Conservation (phyloP, 441 rosid genomes). For the Capsella rubella region DNA sequence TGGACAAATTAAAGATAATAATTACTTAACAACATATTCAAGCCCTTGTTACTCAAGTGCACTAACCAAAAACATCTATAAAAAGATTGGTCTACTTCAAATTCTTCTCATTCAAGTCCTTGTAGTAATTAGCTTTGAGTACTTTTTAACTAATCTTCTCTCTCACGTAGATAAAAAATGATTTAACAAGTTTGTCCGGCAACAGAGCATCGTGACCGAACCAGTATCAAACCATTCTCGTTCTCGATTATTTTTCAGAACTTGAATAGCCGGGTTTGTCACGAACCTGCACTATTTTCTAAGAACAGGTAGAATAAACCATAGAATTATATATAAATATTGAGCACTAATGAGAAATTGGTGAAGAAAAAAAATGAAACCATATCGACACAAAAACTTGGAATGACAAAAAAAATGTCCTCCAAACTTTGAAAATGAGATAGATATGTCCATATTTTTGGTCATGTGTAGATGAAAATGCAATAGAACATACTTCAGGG, state of each 20-base stretch:
- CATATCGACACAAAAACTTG: neutral
- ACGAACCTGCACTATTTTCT: too few relatives aligned
- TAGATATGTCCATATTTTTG: neutral
- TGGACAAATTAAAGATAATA: neutral
- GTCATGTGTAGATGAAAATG: neutral
- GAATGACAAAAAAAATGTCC: neutral
- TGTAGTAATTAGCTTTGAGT: neutral
- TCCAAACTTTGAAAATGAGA: neutral
- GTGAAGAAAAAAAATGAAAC: neutral
- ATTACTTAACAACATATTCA: neutral
- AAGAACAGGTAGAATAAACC: too few relatives aligned
- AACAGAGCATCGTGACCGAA: slow-evolving; percentile 10
- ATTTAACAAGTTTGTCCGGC: neutral
- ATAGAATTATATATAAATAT: neutral
- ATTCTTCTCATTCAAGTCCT: neutral
- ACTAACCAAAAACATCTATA: neutral
- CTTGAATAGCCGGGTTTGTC: neutral
- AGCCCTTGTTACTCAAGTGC: too few relatives aligned
- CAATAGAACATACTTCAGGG: too few relatives aligned
- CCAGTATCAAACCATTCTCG: neutral
- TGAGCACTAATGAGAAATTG: neutral
- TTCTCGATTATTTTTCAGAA: slow-evolving; percentile 5
- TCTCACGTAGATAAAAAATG: neutral
- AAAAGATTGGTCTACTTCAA: neutral
- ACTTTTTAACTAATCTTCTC: neutral